Evolutionary conservation across 208 protist genomes (phyloP).

Genomic region (Trypanosoma avium): DNA sequence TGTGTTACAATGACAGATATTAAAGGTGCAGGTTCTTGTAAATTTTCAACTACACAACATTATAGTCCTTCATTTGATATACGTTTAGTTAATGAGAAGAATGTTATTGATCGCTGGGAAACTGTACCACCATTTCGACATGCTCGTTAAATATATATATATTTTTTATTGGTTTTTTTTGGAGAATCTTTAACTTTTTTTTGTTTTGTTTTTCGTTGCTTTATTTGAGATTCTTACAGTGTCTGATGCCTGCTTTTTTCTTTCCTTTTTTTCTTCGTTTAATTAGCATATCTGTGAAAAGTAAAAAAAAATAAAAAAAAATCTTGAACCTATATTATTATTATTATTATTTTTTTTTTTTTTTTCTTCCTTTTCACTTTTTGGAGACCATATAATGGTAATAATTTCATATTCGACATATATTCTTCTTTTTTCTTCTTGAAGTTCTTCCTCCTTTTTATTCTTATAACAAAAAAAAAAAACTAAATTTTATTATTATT

Average conservation of each 20-base stretch:
- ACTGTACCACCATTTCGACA: slow-evolving; percentile 7
- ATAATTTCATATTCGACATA: background rate
- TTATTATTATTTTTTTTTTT: slow-evolving; percentile 6
- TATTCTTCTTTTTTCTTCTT: background rate
- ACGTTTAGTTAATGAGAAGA: slow-evolving; percentile 1
- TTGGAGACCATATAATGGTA: background rate
- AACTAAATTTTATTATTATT: too few species aligned
- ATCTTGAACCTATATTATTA: background rate
- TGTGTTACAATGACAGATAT: slow-evolving; percentile 25
- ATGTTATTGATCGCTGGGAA: slow-evolving; percentile 10
- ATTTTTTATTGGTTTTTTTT: too few species aligned
- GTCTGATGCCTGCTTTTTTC: background rate
- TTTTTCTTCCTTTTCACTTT: slow-evolving; percentile 1
- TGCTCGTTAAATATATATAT: slow-evolving; percentile 2
- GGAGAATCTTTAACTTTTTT: slow-evolving; percentile 1
- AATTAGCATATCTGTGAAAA: background rate
- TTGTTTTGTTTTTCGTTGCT: slow-evolving; percentile 1
- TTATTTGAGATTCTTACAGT: too few species aligned
- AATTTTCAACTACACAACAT: slow-evolving; percentile 8
- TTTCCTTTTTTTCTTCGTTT: background rate
- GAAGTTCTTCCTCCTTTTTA: background rate
- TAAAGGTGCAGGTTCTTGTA: slow-evolving; percentile 7
- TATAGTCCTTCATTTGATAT: slow-evolving; percentile 19
- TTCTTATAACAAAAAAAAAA: too few species aligned
- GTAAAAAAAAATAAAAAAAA: background rate